phyloP scores from a whole-genome alignment of 2,329 filamentous ascomycete genomes.

The Fusarium odoratissimum region DNA sequence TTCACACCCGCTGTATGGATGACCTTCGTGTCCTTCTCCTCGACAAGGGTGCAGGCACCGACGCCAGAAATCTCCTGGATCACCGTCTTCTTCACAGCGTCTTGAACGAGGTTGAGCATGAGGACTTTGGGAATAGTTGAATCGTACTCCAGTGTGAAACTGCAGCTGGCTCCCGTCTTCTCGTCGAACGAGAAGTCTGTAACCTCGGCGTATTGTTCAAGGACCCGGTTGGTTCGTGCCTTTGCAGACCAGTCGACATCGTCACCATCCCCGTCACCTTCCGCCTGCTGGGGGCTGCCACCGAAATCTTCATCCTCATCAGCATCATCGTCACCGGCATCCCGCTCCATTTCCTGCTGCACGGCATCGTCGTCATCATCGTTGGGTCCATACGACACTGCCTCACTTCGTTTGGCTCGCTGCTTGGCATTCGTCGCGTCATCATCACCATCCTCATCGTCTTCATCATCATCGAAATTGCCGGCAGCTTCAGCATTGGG shows the following conservation, averaged over 20 bases:
- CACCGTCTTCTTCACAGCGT: slow-evolving; percentile 79
- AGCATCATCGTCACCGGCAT: slow-evolving; percentile 68
- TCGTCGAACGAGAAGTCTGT: slow-evolving; percentile 85
- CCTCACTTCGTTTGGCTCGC: slow-evolving; percentile 80
- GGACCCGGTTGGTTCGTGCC: slow-evolving; percentile 72
- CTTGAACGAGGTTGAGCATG: slow-evolving; percentile 90
- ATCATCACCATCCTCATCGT: slow-evolving; percentile 78
- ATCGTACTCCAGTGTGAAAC: slow-evolving; percentile 86
- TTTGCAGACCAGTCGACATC: slow-evolving; percentile 55
- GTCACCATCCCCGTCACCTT: slow-evolving; percentile 53
- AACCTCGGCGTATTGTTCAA: slow-evolving; percentile 72
- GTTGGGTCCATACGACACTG: slow-evolving; percentile 89
- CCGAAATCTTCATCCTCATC: slow-evolving; percentile 68
- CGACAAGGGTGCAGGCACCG: slow-evolving; percentile 72
- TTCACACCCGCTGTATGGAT: slow-evolving; percentile 90
- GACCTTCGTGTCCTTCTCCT: slow-evolving; percentile 67
- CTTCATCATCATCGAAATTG: slow-evolving; percentile 58
- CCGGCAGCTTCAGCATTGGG: slow-evolving; percentile 49
- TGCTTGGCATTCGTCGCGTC: slow-evolving; percentile 82
- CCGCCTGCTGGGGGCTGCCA: slow-evolving; percentile 59
- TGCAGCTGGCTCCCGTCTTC: slow-evolving; percentile 76
- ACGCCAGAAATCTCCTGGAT: slow-evolving; percentile 89
- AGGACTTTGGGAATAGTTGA: slow-evolving; percentile 86
- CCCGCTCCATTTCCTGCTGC: slow-evolving; percentile 70
- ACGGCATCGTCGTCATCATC: slow-evolving; percentile 90